Evolutionary conservation across 176 grass and related monocot genomes (phyloP), one percentile per base, ranked within the genome.

Genomic region (Oryza meridionalis): DNA sequence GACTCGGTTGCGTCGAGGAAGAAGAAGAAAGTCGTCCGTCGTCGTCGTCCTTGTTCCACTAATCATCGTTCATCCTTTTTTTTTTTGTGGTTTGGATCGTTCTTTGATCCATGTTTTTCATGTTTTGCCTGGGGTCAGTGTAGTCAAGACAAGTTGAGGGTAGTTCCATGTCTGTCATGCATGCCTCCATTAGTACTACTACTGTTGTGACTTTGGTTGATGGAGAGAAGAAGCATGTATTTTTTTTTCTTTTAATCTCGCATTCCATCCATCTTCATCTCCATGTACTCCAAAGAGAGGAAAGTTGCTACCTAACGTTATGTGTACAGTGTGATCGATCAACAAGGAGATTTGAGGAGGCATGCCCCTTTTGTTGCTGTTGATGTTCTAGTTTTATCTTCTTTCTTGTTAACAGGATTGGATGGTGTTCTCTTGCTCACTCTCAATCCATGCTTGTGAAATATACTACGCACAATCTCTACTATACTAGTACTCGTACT

Each of bases 261-360:
- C 77, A 86, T 68, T 88, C 63, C 38, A 40, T 40, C 38, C 88
- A 62, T 59, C 79, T 73, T 78, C 21, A 65, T 26, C 75, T 44
- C 43, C 65, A 62, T 62, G 32, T 82, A 69, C 26, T 61, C 24
- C 2, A 53, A 33, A 65, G 75, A 67, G 17, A 51, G 12, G 46
- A 70, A 81, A 62, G 58, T 77, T 77, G 13, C 16, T 50, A 9
- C 77, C 71, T 87, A 76, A 84, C 75, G 63, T 70, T 81, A 69
- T 82, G 77, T 91, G 90, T 88, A 91, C 74, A 82, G 86, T n/a
- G n/a, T 74, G 22, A 73, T 80, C 51, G 31, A 76, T 72, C 84
- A 44, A 73, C 73, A 77, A 31, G 47, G 61, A 80, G 76, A 72
- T 10, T 35, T 62, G 58, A 77, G 58, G 11, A 10, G 26, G 61